These are phyloP conservation scores for Fusarium sp. DNA, from an alignment of 2,329 filamentous ascomycete species.

Conservation along the genomic window DNA sequence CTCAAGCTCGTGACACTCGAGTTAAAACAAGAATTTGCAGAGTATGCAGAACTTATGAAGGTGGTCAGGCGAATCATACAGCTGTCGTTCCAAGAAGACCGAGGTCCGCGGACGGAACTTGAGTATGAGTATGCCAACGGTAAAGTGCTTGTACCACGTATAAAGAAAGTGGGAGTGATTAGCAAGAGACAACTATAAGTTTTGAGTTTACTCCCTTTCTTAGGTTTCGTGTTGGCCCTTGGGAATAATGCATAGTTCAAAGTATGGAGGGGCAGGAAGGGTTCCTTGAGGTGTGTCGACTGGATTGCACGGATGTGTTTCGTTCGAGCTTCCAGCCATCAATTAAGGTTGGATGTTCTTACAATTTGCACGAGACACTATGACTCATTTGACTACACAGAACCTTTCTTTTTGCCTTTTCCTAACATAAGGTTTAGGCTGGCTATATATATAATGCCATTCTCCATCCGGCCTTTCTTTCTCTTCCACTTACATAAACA, in stretches of 20 bases:
- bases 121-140: slow-evolving; percentile 23
- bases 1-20: slow-evolving; percentile 9
- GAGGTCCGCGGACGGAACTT: neutral
- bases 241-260: neutral
- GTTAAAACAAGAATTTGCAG: neutral
- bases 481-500: neutral
- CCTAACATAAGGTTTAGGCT: neutral
- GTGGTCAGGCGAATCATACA: slow-evolving; percentile 7
- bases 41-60: neutral
- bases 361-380: neutral
- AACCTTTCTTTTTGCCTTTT: neutral
- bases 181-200: neutral
- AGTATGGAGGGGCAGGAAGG: neutral
- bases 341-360: neutral
- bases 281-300: neutral
- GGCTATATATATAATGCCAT: neutral
- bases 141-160: neutral
- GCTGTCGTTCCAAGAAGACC: slow-evolving; percentile 12
- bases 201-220: neutral
- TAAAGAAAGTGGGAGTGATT: neutral
- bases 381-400: neutral
- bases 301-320: neutral
- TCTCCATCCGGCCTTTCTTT: neutral
- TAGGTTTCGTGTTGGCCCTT: neutral
- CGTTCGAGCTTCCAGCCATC: neutral